Percentiles rank a stretch among this genome's conserved stretches.
Evolutionary conservation across 78 protist genomes (phyloP).

Genomic region (slime mould (Dictyostelium discoideum)): DNA sequence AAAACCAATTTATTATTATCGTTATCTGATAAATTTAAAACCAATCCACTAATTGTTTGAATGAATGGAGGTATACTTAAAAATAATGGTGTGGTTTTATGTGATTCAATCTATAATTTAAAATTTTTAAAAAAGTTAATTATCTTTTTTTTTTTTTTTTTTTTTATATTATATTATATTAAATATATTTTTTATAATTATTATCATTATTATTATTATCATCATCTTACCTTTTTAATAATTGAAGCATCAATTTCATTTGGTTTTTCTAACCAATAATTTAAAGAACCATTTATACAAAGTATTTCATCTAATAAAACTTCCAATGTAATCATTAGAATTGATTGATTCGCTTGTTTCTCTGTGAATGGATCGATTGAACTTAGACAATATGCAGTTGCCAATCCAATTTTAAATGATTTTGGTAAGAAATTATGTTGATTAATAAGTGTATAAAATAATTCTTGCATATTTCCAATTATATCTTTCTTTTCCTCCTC

Average conservation of each 20-base stretch:
- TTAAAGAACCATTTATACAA: constrained; percentile 29
- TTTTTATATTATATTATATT: background rate
- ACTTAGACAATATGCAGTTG: constrained; percentile 38
- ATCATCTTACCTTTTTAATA: constrained; percentile 37
- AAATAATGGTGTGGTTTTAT: constrained; percentile 28
- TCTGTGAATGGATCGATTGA: constrained; percentile 29
- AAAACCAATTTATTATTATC: constrained; percentile 47
- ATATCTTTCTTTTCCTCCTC: background rate
- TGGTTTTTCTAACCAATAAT: constrained; percentile 56
- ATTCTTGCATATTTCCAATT: constrained; percentile 32
- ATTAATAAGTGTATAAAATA: constrained; percentile 48
- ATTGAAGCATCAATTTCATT: constrained; percentile 17
- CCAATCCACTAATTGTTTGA: constrained; percentile 7
- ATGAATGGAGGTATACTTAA: constrained; percentile 23
- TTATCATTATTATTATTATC: background rate
- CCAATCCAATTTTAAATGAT: constrained; percentile 49
- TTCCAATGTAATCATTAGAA: constrained; percentile 37
- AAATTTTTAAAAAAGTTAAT: background rate
- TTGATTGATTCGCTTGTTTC: constrained; percentile 37
- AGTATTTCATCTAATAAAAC: constrained; percentile 47
- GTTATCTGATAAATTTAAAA: constrained; percentile 31
- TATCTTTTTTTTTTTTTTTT: background rate
- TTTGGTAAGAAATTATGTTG: constrained; percentile 18
- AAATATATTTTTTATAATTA: background rate
- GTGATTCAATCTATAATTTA: constrained; percentile 22